Conservation (phyloP, 2,329 filamentous ascomycete genomes). For the Orbilia javanica region DNA sequence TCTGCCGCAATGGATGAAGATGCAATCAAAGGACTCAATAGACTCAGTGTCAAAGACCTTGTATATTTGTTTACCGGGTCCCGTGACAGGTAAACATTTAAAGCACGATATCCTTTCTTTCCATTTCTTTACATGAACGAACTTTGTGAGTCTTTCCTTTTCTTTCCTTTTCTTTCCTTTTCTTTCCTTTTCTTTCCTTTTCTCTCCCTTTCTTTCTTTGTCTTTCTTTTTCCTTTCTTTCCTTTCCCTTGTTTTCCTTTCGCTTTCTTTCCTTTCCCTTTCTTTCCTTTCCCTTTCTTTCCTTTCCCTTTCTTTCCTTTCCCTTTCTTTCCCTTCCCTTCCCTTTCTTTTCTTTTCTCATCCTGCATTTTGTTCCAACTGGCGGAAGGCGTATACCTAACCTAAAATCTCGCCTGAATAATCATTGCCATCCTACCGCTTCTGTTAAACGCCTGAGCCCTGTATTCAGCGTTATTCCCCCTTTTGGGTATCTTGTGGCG, state of each 20-base stretch:
- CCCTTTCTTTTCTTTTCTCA: no score
- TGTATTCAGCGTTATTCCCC: background rate
- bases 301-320: no score
- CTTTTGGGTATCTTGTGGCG: conserved; percentile 32
- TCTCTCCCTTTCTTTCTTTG: no score
- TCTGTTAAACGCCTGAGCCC: no score
- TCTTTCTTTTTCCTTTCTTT: no score
- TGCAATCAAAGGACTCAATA: conserved; percentile 75
- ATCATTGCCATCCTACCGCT: background rate
- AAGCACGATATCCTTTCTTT: background rate
- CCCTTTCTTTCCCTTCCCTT: no score
- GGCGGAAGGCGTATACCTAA: no score
- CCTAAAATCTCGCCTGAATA: background rate
- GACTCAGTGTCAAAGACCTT: conserved; percentile 76
- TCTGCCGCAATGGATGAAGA: conserved; percentile 83
- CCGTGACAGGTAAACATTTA: background rate
- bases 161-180: background rate
- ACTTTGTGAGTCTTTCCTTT: background rate
- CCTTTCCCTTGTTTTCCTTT: no score
- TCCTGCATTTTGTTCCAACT: no score
- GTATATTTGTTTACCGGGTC: conserved; percentile 70
- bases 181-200: background rate
- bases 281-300: no score
- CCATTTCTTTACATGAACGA: background rate
- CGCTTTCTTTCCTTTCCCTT: no score